These are phyloP conservation scores for Metschnikowia similis DNA, from an alignment of 805 yeast species.

Conservation along the genomic window DNA sequence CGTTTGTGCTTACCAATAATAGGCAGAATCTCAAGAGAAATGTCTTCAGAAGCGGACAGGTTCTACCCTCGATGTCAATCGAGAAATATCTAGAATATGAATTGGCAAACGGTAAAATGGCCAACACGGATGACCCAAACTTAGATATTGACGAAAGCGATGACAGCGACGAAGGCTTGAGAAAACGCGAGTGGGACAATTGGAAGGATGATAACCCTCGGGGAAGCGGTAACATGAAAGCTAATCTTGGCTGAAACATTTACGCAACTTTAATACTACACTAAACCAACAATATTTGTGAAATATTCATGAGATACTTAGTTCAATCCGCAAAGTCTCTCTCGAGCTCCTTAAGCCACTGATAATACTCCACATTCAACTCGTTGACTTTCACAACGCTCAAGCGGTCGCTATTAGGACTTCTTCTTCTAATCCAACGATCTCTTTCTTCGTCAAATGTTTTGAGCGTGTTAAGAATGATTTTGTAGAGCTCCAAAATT, in stretches of 20 bases:
- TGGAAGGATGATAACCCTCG: constrained; percentile 80
- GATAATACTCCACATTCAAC: constrained; percentile 28
- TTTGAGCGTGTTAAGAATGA: constrained; percentile 36
- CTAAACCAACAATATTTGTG: background rate
- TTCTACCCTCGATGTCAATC: constrained; percentile 87
- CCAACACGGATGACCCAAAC: constrained; percentile 36
- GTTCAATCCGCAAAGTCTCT: constrained; percentile 16
- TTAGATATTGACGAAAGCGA: constrained; percentile 54
- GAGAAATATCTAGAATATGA: constrained; percentile 90
- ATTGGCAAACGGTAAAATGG: constrained; percentile 77
- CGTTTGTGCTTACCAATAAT: constrained; percentile 66
- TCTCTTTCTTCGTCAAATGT: constrained; percentile 33
- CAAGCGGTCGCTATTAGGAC: constrained; percentile 12
- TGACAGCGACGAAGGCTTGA: constrained; percentile 63
- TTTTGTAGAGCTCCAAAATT: constrained; percentile 38
- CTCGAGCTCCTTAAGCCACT: constrained; percentile 33
- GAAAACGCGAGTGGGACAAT: constrained; percentile 88
- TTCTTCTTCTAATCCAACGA: constrained; percentile 31
- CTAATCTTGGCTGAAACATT: constrained; percentile 32
- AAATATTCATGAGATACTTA: background rate
- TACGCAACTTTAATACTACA: background rate
- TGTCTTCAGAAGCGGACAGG: constrained; percentile 90
- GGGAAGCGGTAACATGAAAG: constrained; percentile 84
- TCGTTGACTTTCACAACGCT: constrained; percentile 27
- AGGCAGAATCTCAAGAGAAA: constrained; percentile 54